phyloP scores from a whole-genome alignment of 352 stramenopile genomes.

The Blastocystis sp. region DNA sequence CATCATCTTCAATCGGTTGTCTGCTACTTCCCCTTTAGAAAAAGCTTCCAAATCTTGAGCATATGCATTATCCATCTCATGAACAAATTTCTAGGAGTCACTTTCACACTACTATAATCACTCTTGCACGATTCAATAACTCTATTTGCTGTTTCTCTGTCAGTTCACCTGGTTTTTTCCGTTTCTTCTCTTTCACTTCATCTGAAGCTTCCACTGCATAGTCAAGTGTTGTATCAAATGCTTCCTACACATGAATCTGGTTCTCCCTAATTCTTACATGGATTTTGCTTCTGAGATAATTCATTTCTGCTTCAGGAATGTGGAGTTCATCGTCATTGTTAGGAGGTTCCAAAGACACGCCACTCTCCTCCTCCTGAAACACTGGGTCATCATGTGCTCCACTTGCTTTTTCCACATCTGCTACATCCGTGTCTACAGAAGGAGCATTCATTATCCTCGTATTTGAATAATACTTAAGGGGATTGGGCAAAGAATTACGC shows the following conservation, averaged over 20 bases:
- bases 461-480: not conserved
- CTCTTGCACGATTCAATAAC: slow-evolving; percentile 12
- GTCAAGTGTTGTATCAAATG: slow-evolving; percentile 23
- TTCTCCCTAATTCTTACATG: not conserved
- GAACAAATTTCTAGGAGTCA: slow-evolving; percentile 29
- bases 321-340: not conserved
- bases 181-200: slow-evolving; percentile 18
- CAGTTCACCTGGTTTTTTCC: slow-evolving; percentile 10
- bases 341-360: not conserved
- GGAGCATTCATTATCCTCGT: not conserved
- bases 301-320: slow-evolving; percentile 15
- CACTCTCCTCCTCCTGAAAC: not conserved
- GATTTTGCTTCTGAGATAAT: not conserved
- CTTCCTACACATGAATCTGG: not conserved
- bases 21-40: slow-evolving; percentile 3
- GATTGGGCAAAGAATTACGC: too few species aligned
- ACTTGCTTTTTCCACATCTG: not conserved
- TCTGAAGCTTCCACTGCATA: slow-evolving; percentile 28
- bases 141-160: slow-evolving; percentile 20
- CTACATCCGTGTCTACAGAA: not conserved
- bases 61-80: slow-evolving; percentile 52
- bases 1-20: slow-evolving; percentile 45
- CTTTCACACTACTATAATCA: not conserved
- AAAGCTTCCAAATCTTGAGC: slow-evolving; percentile 37
- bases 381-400: not conserved